Percentiles rank a stretch among this genome's conserved stretches.
Conservation (phyloP, 129 eudicot species). For the carrot (Daucus carota) region DH1_v3.0 NC_030384.2:41034501-41035000, state of each 20-base stretch:
- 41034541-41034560: not conserved
- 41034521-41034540: not conserved
- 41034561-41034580: not conserved
- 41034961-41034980: conserved; percentile 22
- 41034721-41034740: too few species aligned
- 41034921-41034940: conserved; percentile 39
- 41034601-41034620: too few species aligned
- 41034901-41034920: conserved; percentile 30
- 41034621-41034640: too few species aligned
- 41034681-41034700: too few species aligned
- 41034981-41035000: conserved; percentile 45
- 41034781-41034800: not conserved
- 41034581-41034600: not conserved
- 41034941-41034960: conserved; percentile 33
- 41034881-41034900: conserved; percentile 15
- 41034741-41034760: too few species aligned
- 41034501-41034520: conserved; percentile 4
- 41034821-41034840: not conserved
- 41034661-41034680: too few species aligned
- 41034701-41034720: too few species aligned
- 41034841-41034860: not conserved
- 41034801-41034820: not conserved
- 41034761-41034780: too few species aligned
- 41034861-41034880: conserved; percentile 3
- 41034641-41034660: too few species aligned